Conservation (phyloP, 345 rosid species). For the Corchorus capsularis region DNA sequence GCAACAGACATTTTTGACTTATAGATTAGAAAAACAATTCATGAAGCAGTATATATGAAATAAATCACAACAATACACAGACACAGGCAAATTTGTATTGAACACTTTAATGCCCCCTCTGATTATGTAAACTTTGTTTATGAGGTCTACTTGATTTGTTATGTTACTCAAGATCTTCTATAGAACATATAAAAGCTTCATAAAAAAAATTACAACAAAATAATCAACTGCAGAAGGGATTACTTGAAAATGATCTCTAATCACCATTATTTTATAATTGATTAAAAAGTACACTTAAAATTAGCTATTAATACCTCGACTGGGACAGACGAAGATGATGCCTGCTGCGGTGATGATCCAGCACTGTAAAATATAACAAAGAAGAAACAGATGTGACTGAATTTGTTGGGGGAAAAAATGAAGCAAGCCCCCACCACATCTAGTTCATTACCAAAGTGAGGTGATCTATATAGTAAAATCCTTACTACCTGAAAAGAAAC, state of each 20-base stretch:
- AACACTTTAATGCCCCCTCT: not conserved
- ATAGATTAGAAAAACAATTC: not conserved
- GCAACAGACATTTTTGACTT: slow-evolving; percentile 18
- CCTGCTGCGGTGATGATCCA: slow-evolving; percentile 38
- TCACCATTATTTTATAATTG: not conserved
- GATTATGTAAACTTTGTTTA: not conserved
- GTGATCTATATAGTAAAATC: not conserved
- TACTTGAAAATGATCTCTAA: not conserved
- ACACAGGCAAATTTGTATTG: not conserved
- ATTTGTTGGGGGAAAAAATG: not conserved
- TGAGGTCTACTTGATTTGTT: not conserved
- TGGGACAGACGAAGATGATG: slow-evolving; percentile 44
- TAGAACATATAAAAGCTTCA: not conserved
- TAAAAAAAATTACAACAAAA: not conserved
- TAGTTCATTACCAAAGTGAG: not conserved
- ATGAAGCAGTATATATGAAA: slow-evolving; percentile 12
- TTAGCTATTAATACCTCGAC: slow-evolving; percentile 46
- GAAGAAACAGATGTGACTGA: not conserved
- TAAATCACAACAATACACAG: not conserved
- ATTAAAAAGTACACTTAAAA: not conserved
- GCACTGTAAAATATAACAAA: slow-evolving; percentile 29
- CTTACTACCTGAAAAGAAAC: not conserved
- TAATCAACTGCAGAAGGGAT: slow-evolving; percentile 3
- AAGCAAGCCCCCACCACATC: not conserved
- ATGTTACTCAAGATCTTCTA: not conserved